Evolutionary conservation across 129 eudicot species (phyloP).

Genomic region (Tagetes patula): DNA sequence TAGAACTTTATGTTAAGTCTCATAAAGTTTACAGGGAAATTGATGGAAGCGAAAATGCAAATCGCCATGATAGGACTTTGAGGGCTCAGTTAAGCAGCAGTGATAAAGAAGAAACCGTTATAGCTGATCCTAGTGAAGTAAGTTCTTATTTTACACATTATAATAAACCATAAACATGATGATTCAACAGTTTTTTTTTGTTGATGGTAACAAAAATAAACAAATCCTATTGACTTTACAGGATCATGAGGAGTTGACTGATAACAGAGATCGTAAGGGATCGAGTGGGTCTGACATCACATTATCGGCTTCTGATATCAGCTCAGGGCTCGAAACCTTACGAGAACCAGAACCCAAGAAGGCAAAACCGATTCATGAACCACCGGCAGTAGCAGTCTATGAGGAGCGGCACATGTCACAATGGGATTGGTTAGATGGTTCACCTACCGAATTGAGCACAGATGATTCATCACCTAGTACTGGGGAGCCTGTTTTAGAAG

Average conservation of each 20-base stretch:
- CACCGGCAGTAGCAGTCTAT: slow-evolving; percentile 24
- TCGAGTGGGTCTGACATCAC: slow-evolving; percentile 87
- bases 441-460: slow-evolving; percentile 60
- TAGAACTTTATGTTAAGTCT: slow-evolving; percentile 1
- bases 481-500: slow-evolving; percentile 39
- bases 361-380: slow-evolving; percentile 31
- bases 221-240: slow-evolving; percentile 22
- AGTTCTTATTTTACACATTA: slow-evolving; percentile 21
- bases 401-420: slow-evolving; percentile 54
- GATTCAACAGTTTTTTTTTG: no score
- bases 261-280: slow-evolving; percentile 37
- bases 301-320: slow-evolving; percentile 69
- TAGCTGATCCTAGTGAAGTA: slow-evolving; percentile 54
- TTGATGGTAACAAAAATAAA: not conserved
- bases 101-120: slow-evolving; percentile 44
- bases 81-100: slow-evolving; percentile 58
- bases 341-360: slow-evolving; percentile 42
- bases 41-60: slow-evolving; percentile 48
- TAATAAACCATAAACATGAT: not conserved
- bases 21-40: slow-evolving; percentile 43
- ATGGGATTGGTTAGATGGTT: slow-evolving; percentile 75
- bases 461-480: slow-evolving; percentile 75
- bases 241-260: slow-evolving; percentile 48
- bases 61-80: slow-evolving; percentile 54
- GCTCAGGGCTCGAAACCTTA: slow-evolving; percentile 58